Conservation (phyloP, 1,139 yeast genomes). For the Suhomyces taliae region DNA sequence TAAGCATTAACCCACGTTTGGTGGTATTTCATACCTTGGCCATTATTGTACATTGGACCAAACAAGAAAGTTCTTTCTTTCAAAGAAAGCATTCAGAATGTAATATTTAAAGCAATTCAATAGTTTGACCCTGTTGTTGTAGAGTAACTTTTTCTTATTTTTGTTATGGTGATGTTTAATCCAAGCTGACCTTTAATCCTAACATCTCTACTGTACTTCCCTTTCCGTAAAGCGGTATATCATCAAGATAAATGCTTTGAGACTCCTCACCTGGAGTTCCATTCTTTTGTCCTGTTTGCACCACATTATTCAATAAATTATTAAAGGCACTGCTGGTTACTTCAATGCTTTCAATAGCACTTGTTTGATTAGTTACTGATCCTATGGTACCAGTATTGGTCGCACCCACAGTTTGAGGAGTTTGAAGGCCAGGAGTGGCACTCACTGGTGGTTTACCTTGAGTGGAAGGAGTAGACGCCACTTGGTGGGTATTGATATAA, state of each 20-base stretch:
- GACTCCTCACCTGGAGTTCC: constrained; percentile 10
- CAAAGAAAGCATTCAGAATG: too few relatives aligned
- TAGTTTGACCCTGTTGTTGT: too few relatives aligned
- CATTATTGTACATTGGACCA: too few relatives aligned
- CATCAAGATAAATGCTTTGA: constrained; percentile 34
- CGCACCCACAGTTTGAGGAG: constrained; percentile 21
- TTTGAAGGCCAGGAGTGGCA: constrained; percentile 15
- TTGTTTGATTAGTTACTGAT: constrained; percentile 15
- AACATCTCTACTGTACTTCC: constrained; percentile 42
- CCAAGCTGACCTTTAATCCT: constrained; percentile 26
- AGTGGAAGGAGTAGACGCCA: constrained; percentile 2
- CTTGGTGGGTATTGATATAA: constrained; percentile 17
- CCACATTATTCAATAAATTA: constrained; percentile 29
- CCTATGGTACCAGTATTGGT: constrained; percentile 17
- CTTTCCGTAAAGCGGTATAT: constrained; percentile 41
- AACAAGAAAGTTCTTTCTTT: too few relatives aligned
- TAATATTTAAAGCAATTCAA: too few relatives aligned
- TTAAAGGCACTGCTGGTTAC: constrained; percentile 35
- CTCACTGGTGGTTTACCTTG: constrained; percentile 9
- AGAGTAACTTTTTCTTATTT: too few relatives aligned
- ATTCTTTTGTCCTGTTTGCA: constrained; percentile 17
- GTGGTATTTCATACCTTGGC: too few relatives aligned
- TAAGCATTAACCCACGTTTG: too few relatives aligned
- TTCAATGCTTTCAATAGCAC: constrained; percentile 18
- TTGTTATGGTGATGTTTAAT: not conserved